These are phyloP conservation scores for Didymosphaeria variabile DNA, from an alignment of 2,329 filamentous ascomycete species.

Conservation along the genomic window DNA sequence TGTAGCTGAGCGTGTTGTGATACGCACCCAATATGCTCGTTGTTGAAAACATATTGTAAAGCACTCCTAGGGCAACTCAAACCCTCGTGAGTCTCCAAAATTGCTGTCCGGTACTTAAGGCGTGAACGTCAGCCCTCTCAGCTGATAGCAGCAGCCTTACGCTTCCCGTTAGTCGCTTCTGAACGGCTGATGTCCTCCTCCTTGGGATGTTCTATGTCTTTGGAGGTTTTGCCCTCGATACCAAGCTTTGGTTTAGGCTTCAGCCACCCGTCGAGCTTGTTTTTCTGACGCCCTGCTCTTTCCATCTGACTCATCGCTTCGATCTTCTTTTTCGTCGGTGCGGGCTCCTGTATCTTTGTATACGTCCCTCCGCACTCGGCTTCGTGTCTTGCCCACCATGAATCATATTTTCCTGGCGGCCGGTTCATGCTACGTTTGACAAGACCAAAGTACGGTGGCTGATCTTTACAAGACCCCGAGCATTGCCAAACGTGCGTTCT, in stretches of 20 bases:
- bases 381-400: slow-evolving; percentile 53
- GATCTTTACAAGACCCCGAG: slow-evolving; percentile 50
- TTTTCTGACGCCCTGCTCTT: slow-evolving; percentile 55
- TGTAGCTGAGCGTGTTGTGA: not conserved
- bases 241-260: slow-evolving; percentile 27
- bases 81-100: too few relatives aligned
- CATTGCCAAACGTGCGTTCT: slow-evolving; percentile 58
- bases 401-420: slow-evolving; percentile 52
- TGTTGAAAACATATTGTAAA: too few relatives aligned
- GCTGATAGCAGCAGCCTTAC: slow-evolving; percentile 19
- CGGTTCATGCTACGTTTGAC: slow-evolving; percentile 59
- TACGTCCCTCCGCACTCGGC: slow-evolving; percentile 54
- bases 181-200: slow-evolving; percentile 22
- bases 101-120: too few relatives aligned
- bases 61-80: too few relatives aligned
- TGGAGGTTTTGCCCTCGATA: slow-evolving; percentile 25
- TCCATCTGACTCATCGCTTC: slow-evolving; percentile 50
- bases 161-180: slow-evolving; percentile 16
- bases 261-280: slow-evolving; percentile 56
- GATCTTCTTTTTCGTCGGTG: slow-evolving; percentile 53
- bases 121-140: not conserved
- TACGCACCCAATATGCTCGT: too few relatives aligned
- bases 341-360: slow-evolving; percentile 53
- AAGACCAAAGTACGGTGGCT: slow-evolving; percentile 54
- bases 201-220: slow-evolving; percentile 15